Evolutionary conservation across 371 early-diverging fungal species (phyloP).

Genomic region (Mucor saturninus): DNA sequence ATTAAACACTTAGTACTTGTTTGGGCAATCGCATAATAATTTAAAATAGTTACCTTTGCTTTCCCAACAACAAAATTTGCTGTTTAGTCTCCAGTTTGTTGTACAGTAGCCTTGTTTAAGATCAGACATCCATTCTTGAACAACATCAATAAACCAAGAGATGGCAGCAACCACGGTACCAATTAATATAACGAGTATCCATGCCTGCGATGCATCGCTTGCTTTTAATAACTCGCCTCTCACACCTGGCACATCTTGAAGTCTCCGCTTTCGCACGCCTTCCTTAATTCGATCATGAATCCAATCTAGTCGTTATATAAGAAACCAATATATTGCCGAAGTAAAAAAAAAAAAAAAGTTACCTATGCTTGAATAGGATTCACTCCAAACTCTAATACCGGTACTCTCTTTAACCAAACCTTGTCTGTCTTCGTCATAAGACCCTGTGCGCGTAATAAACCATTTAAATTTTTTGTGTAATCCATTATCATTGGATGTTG

Average conservation of each 20-base stretch:
- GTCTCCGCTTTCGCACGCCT: conserved; percentile 70
- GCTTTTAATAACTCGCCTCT: conserved; percentile 63
- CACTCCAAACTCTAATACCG: conserved; percentile 67
- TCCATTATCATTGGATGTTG: neutral
- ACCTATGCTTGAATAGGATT: conserved; percentile 78
- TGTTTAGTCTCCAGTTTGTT: conserved; percentile 83
- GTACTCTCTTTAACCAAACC: conserved; percentile 64
- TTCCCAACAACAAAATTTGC: conserved; percentile 92
- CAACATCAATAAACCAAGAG: conserved; percentile 84
- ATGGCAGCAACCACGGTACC: conserved; percentile 71
- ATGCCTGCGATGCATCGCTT: conserved; percentile 84
- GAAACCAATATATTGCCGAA: neutral
- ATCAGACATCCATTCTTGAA: conserved; percentile 80
- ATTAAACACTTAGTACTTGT: neutral
- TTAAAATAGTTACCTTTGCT: conserved; percentile 47
- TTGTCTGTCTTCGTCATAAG: conserved; percentile 61
- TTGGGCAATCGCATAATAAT: neutral
- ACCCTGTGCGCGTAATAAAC: conserved; percentile 45
- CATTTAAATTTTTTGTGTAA: conserved; percentile 31
- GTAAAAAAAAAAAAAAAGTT: conserved; percentile 33
- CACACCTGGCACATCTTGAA: conserved; percentile 62
- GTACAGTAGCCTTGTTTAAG: conserved; percentile 86
- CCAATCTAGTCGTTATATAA: conserved; percentile 67
- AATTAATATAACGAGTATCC: conserved; percentile 80
- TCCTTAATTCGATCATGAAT: conserved; percentile 92